A percentile compares a stretch with the other conserved stretches of the same genome.
These are phyloP conservation scores for Coprinopsis sp. DNA, from an alignment of 768 basidiomycete species.

Conservation along the genomic window DNA sequence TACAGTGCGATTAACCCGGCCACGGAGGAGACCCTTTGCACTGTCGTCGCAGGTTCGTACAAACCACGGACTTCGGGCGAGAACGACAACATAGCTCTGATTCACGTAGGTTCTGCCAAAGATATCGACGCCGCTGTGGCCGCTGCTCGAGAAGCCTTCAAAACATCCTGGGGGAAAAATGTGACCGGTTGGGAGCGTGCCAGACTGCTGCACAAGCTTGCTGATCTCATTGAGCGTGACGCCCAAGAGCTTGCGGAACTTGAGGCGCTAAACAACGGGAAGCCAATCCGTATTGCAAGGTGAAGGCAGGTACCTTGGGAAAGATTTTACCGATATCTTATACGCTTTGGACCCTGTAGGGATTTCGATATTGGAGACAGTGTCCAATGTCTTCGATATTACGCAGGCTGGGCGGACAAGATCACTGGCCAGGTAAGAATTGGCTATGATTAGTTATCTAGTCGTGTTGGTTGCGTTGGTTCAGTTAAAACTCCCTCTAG, in stretches of 20 bases:
- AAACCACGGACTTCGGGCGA: background rate
- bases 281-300: conserved; percentile 61
- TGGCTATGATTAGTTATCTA: background rate
- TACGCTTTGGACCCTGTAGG: too few relatives aligned
- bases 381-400: conserved; percentile 79
- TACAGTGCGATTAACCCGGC: conserved; percentile 73
- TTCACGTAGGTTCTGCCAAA: conserved; percentile 37
- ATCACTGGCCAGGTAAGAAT: conserved; percentile 70
- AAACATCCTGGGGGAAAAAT: conserved; percentile 86
- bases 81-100: background rate
- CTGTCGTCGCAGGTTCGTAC: conserved; percentile 55
- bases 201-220: conserved; percentile 76
- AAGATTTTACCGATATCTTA: too few relatives aligned
- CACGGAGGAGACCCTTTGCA: conserved; percentile 69
- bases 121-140: conserved; percentile 84
- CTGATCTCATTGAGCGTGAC: conserved; percentile 86
- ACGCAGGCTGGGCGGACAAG: conserved; percentile 96
- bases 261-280: conserved; percentile 87
- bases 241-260: conserved; percentile 77
- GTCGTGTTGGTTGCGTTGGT: conserved; percentile 1
- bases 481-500: conserved; percentile 39
- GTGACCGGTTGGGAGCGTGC: conserved; percentile 81
- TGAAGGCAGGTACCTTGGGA: conserved; percentile 6
- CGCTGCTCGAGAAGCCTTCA: conserved; percentile 78
- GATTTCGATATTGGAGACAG: conserved; percentile 80